Conservation (phyloP, 306 rosid genomes). For the Inga laurina region DNA sequence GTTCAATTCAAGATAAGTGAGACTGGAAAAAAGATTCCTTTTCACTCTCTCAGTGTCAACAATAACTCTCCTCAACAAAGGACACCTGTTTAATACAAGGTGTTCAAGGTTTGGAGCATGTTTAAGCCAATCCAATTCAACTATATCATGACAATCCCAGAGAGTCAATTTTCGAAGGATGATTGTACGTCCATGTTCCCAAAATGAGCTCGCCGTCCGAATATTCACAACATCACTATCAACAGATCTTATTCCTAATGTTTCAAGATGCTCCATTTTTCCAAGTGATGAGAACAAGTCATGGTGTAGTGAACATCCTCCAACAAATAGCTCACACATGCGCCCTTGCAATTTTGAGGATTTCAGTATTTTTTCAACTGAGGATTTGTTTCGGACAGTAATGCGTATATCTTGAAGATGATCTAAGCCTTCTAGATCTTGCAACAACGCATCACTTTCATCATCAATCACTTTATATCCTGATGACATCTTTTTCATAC, state of each 20-base stretch:
- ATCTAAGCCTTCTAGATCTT: constrained; percentile 6
- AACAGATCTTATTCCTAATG: too few relatives aligned
- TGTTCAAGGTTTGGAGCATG: background rate
- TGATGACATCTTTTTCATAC: too few relatives aligned
- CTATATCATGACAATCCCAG: background rate
- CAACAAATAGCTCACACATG: background rate
- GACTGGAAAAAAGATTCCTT: background rate
- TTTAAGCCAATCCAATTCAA: background rate
- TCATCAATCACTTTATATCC: background rate
- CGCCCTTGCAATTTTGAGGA: background rate
- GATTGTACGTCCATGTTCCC: background rate
- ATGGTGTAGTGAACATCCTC: rapidly evolving
- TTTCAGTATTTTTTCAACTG: background rate
- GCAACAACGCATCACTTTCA: background rate
- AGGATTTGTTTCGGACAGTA: background rate
- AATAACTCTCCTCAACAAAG: too few relatives aligned
- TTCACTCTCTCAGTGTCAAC: background rate
- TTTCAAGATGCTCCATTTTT: background rate
- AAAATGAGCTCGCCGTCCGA: background rate
- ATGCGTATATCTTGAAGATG: background rate
- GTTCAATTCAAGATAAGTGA: background rate
- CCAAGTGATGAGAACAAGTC: background rate
- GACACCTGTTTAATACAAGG: too few relatives aligned
- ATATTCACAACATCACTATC: background rate
- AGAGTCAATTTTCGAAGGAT: background rate